Base-by-base conservation (phyloP, 495 filamentous ascomycete genomes). In the Aspergillus wentii region DNA sequence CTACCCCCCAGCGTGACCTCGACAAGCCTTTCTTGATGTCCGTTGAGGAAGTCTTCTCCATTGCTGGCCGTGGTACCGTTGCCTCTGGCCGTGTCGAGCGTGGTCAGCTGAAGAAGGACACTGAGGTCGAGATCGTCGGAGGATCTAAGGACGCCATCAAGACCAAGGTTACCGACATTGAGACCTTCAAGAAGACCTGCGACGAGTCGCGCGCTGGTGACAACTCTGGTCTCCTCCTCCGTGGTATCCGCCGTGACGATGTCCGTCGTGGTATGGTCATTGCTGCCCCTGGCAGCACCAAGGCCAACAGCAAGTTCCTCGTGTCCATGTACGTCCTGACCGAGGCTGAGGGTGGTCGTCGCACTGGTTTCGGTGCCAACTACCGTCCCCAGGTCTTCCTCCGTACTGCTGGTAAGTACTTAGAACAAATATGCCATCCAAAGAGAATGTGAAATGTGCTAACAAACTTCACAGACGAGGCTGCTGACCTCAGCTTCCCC, bases 11-110 rank as follows among this genome's bases (percentile, higher is more conserved):
- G 63, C 92, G 92, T 71, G 83, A 83, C 58, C 69, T 86, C 43
- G 91, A 97, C 57, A 96, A 95, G 75, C 92, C 92, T 42, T 98
- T 98, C 83, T 74, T 98, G 60, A 94, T 98, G 88, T 86, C 90
- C 49, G 76, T 98, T 45, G 92, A 98, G 75, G 94, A 98, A 60
- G 88, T 96, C 54, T 98, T 97, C 79, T 95, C 90, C 53, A 97
- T 98, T 48, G 73, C 88, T 40, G 92, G 92, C 41, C 94, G 92
- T 80, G 92, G 92, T 61, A 98, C 92, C 42, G 92, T 98, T 41
- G 89, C 78, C 46, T 94, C 91, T 37, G 92, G 92, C 29, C 89
- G 94, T 78, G 94, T 97, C 30, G 92, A 97, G 79, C 91, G 94
- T 59, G 92, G 92, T 64, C 67, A 72, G 18, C 71, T 97, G 54